A percentile compares a stretch with the other conserved stretches of the same genome.
Evolutionary conservation across 352 stramenopile genomes (phyloP).

Genomic region (Phytopythium kandeliae): DNA sequence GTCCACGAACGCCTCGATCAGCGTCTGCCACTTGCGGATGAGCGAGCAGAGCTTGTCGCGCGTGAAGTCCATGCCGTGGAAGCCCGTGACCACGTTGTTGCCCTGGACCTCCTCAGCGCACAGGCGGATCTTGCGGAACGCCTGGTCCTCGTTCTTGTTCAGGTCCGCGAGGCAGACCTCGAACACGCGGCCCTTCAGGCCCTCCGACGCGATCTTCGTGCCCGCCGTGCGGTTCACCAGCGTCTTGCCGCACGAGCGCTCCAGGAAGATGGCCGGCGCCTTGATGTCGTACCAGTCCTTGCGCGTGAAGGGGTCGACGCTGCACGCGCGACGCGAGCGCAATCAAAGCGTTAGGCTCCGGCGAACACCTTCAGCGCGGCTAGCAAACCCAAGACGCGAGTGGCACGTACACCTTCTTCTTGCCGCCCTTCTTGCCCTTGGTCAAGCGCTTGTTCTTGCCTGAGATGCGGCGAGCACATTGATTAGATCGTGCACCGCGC

Average conservation of each 20-base stretch:
- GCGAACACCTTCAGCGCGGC: too few species aligned
- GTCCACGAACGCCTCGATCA: constrained; percentile 99
- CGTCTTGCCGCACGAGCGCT: constrained; percentile 98
- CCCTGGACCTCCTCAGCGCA: constrained; percentile 97
- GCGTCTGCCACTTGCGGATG: constrained; percentile 99
- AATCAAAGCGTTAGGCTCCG: constrained; percentile 6
- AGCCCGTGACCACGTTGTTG: constrained; percentile 81
- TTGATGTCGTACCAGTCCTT: constrained; percentile 98
- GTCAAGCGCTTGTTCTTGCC: constrained; percentile 91
- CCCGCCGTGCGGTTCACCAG: constrained; percentile 97
- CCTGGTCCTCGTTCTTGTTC: constrained; percentile 97
- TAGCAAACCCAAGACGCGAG: too few species aligned
- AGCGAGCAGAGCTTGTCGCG: constrained; percentile 99
- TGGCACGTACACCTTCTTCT: constrained; percentile 88
- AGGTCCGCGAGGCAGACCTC: constrained; percentile 98
- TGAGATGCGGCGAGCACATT: constrained; percentile 14
- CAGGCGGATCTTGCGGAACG: constrained; percentile 99
- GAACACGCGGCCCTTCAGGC: constrained; percentile 98
- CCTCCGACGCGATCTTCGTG: constrained; percentile 97
- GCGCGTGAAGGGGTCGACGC: constrained; percentile 97
- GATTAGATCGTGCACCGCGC: not conserved
- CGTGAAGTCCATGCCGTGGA: constrained; percentile 93
- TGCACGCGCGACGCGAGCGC: constrained; percentile 10
- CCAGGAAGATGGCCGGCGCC: constrained; percentile 97
- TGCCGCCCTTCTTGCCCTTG: constrained; percentile 90